These are phyloP conservation scores for Endogone sp. DNA, from an alignment of 192 early-diverging fungal species.

Conservation along the genomic window DNA sequence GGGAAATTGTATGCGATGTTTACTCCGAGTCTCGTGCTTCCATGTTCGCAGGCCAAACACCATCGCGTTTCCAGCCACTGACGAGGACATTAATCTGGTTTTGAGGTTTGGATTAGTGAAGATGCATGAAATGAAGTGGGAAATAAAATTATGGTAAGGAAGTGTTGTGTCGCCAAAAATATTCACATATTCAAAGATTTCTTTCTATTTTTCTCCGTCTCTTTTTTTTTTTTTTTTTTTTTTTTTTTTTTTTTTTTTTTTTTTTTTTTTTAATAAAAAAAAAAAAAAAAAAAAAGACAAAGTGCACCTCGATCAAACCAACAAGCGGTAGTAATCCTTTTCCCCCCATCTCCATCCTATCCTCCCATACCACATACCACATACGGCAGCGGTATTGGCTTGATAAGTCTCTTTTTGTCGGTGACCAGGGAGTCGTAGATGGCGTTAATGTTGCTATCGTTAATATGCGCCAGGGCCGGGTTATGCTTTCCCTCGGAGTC, in stretches of 20 bases:
- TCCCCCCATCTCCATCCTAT: too few relatives aligned
- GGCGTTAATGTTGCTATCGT: constrained; percentile 25
- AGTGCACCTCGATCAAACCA: not conserved
- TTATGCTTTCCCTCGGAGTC: constrained; percentile 26
- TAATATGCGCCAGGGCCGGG: constrained; percentile 23
- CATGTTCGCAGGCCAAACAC: constrained; percentile 43
- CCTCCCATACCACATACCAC: constrained; percentile 45
- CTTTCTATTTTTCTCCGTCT: too few relatives aligned
- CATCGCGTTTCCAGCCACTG: constrained; percentile 52
- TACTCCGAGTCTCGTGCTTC: constrained; percentile 21
- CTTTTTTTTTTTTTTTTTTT: too few relatives aligned
- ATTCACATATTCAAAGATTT: too few relatives aligned
- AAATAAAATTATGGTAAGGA: too few relatives aligned
- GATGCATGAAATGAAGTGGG: too few relatives aligned
- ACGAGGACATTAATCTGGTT: constrained; percentile 50
- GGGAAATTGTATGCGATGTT: too few relatives aligned
- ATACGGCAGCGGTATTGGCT: constrained; percentile 40
- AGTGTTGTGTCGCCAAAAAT: too few relatives aligned
- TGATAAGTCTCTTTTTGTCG: constrained; percentile 35
- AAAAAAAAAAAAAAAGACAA: constrained; percentile 7
- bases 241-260: too few relatives aligned
- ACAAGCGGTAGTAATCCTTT: too few relatives aligned
- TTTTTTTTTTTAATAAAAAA: too few relatives aligned
- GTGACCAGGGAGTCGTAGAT: constrained; percentile 43
- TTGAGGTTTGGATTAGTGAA: too few relatives aligned